A percentile compares a stretch with the other conserved stretches of the same genome.
Evolutionary conservation across 148 eudicot genomes (phyloP).

Genomic region (Nyssa sinensis): DNA sequence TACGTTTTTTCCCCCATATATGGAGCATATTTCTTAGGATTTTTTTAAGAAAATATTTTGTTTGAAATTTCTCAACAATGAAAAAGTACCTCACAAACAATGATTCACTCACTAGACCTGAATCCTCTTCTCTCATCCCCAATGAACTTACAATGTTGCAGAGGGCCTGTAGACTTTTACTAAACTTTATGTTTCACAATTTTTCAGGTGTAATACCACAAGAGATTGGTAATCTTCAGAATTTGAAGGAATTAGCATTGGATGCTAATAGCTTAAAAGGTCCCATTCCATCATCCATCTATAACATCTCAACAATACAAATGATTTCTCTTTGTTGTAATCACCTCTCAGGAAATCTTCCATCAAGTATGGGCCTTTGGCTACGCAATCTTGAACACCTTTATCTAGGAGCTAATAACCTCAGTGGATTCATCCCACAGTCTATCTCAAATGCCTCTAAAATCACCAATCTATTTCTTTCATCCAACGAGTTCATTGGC

Average conservation of each 20-base stretch:
- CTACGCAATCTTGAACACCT: not conserved
- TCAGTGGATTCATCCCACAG: not conserved
- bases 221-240: not conserved
- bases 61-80: too few species aligned
- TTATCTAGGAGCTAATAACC: not conserved
- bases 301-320: not conserved
- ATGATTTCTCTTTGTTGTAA: not conserved
- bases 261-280: not conserved
- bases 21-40: too few species aligned
- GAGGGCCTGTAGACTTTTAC: not conserved
- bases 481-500: constrained; percentile 3
- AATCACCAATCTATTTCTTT: not conserved
- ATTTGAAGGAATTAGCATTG: not conserved
- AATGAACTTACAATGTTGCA: too few species aligned
- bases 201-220: not conserved
- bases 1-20: too few species aligned
- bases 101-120: not conserved
- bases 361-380: not conserved
- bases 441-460: constrained; percentile 15
- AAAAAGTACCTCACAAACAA: too few species aligned
- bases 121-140: too few species aligned
- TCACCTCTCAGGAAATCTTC: not conserved
- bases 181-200: not conserved
- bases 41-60: not conserved
- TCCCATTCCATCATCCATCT: not conserved